Conservation (phyloP, 2,329 filamentous ascomycete genomes). For the Ciborinia camelliae region DNA sequence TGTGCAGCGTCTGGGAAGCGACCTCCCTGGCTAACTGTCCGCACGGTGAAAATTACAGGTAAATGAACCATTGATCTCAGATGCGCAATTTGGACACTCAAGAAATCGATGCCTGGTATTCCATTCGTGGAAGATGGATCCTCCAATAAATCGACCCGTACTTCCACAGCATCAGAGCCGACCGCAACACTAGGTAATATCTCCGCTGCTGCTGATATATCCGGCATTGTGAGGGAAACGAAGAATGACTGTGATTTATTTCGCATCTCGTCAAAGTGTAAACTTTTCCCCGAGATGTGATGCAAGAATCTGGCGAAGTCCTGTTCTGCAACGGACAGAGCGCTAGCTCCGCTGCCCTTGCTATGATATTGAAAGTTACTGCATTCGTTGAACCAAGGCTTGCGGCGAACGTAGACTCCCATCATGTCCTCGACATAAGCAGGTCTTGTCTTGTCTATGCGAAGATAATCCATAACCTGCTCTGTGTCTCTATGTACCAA, state of each 20-base stretch:
- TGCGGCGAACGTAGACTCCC: constrained; percentile 83
- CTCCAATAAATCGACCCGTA: constrained; percentile 85
- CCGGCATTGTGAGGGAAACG: constrained; percentile 81
- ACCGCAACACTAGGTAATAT: constrained; percentile 70
- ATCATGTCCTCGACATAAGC: constrained; percentile 92
- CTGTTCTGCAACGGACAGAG: constrained; percentile 39
- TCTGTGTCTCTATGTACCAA: constrained; percentile 85
- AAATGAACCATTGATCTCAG: constrained; percentile 68
- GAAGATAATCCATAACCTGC: constrained; percentile 83
- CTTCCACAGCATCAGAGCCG: constrained; percentile 87
- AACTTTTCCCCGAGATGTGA: constrained; percentile 61
- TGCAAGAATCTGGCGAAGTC: constrained; percentile 73
- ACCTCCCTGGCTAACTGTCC: constrained; percentile 82
- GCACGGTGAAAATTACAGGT: constrained; percentile 88
- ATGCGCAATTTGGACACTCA: constrained; percentile 77
- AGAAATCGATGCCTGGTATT: constrained; percentile 66
- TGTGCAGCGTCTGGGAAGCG: constrained; percentile 75
- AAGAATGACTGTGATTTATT: constrained; percentile 81
- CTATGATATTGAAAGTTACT: constrained; percentile 94
- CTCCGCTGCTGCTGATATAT: constrained; percentile 60
- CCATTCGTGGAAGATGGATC: constrained; percentile 56
- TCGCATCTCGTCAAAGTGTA: constrained; percentile 54
- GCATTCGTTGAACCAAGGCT: constrained; percentile 86
- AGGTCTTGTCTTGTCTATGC: constrained; percentile 83
- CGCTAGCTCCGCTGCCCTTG: constrained; percentile 49